Conservation (phyloP, 2,329 filamentous ascomycete genomes). For the Zasmidium cellare region DNA sequence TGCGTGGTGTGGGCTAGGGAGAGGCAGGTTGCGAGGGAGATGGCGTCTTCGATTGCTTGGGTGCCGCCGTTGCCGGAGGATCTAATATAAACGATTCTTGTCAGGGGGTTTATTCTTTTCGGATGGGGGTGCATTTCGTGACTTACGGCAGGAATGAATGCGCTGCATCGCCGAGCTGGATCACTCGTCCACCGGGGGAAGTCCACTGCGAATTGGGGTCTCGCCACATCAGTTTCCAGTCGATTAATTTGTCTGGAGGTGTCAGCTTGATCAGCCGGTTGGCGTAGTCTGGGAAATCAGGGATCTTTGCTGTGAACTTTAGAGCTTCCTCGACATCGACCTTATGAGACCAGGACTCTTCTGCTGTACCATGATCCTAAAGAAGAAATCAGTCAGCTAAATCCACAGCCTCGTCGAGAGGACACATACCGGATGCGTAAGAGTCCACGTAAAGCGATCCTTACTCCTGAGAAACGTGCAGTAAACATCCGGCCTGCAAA, state of each 20-base stretch:
- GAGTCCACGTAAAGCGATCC: constrained; percentile 21
- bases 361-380: constrained; percentile 4
- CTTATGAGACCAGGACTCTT: constrained; percentile 11
- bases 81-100: no score
- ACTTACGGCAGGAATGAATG: constrained; percentile 46
- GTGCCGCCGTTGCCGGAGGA: constrained; percentile 46
- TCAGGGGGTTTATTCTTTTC: no score
- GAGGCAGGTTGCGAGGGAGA: constrained; percentile 47
- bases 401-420: background rate
- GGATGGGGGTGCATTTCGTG: background rate
- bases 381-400: background rate
- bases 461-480: constrained; percentile 1
- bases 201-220: constrained; percentile 48
- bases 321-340: constrained; percentile 4
- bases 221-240: constrained; percentile 49
- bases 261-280: constrained; percentile 40
- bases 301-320: constrained; percentile 4
- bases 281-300: constrained; percentile 7
- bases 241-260: constrained; percentile 47
- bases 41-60: constrained; percentile 48
- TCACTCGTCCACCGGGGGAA: constrained; percentile 44
- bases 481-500: background rate
- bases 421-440: constrained; percentile 43
- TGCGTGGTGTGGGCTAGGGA: constrained; percentile 40
- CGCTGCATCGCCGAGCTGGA: constrained; percentile 47